Base-by-base conservation (phyloP, 306 rosid species). In the Vigna trinervia region DNA sequence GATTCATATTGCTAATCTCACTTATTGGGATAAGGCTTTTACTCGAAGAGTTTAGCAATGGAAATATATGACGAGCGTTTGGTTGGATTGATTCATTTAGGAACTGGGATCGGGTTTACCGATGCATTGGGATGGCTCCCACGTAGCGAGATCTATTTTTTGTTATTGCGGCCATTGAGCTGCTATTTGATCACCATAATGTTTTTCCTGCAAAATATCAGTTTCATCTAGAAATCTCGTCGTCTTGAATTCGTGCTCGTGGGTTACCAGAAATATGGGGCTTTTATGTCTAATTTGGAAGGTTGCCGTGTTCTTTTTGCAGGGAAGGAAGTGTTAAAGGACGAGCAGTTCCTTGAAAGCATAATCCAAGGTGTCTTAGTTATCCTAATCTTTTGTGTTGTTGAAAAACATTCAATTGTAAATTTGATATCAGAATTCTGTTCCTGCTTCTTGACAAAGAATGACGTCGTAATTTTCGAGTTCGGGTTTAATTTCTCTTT, bases 271-370 rank as follows among this genome's bases (percentile, higher is more conserved):
- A 74, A 20, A 60, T 63, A 52, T 79, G 47, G 28, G 65, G 15
- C 32, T 56, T 56, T 13, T 17, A 34, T 64, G 48, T 66, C 64
- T 72, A 66, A 72, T 50, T 72, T 56, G 17, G 46, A 74, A 34
- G 61, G 23, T 69, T 28, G 54, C 6, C 39, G 53, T 46, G 7
- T 82, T 77, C 72, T 76, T 80, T 36, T 75, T 84, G 86, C 89
- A 94, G 97, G 98, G 46, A 80, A 78, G 14, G 89, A 90, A 81
- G 84, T 89, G 56, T 76, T 92, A 90, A 90, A 85, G 90, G 90
- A 88, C 19, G 97, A 94, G 83, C 84, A 90, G 83, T 83, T 94
- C 86, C 94, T 94, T 47, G 97, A 94, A 85, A 84, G 84, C 81
- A 84, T 91, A 84, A 91, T 91, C 83, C 87, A 89, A 94, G 96